Evolutionary conservation across 352 stramenopile genomes (phyloP).

Genomic region (Pythium aristosporum): DNA sequence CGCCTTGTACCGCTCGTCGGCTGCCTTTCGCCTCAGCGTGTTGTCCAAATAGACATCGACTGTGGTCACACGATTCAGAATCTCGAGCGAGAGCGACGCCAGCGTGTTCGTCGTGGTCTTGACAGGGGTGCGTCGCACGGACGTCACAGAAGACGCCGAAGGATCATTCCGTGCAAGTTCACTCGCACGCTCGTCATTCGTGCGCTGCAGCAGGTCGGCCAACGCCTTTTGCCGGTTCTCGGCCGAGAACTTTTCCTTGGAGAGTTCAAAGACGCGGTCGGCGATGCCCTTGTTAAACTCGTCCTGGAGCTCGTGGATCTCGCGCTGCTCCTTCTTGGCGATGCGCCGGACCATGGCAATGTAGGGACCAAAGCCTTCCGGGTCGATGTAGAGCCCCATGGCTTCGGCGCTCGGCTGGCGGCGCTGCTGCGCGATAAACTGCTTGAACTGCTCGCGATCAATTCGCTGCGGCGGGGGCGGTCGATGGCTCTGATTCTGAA

Average conservation of each 20-base stretch:
- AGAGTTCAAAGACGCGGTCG: slow-evolving; percentile 77
- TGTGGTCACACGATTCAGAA: slow-evolving; percentile 78
- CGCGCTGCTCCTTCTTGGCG: slow-evolving; percentile 72
- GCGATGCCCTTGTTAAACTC: slow-evolving; percentile 82
- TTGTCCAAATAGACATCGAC: slow-evolving; percentile 86
- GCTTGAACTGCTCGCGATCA: slow-evolving; percentile 67
- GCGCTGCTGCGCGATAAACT: slow-evolving; percentile 71
- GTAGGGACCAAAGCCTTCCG: slow-evolving; percentile 68
- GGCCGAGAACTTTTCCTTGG: slow-evolving; percentile 83
- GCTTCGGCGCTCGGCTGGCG: slow-evolving; percentile 52
- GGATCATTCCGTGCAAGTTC: slow-evolving; percentile 9
- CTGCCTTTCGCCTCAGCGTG: slow-evolving; percentile 57
- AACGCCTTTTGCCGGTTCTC: slow-evolving; percentile 78
- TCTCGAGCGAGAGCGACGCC: slow-evolving; percentile 73
- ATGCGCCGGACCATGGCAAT: slow-evolving; percentile 77
- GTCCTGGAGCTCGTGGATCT: slow-evolving; percentile 76
- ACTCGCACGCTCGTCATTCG: slow-evolving; percentile 23
- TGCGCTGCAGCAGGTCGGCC: slow-evolving; percentile 51
- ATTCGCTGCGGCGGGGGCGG: slow-evolving; percentile 47
- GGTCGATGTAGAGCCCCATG: slow-evolving; percentile 68
- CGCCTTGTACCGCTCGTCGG: slow-evolving; percentile 31
- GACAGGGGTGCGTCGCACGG: neutral
- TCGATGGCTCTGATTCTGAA: slow-evolving; percentile 15
- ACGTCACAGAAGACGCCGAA: neutral
- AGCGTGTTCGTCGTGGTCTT: slow-evolving; percentile 28